These are phyloP conservation scores for Canavalia ensiformis DNA, from an alignment of 306 rosid genomes.

Conservation along the genomic window DNA sequence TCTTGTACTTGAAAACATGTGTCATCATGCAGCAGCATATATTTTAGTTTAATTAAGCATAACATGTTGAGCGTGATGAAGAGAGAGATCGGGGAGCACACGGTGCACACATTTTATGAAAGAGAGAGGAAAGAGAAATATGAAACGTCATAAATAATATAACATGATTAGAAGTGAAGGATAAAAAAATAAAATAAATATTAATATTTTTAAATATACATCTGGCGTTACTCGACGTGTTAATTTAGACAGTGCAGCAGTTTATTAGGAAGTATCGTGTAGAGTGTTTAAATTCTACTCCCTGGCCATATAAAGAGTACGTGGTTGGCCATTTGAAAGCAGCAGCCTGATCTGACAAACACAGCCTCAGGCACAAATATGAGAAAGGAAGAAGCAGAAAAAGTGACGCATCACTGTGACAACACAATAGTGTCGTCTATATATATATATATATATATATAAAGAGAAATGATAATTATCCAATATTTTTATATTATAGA, in stretches of 20 bases:
- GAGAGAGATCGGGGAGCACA: background rate
- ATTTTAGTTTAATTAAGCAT: background rate
- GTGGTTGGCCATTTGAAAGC: conserved; percentile 40
- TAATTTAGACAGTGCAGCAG: background rate
- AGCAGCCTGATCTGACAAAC: conserved; percentile 41
- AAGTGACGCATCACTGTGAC: conserved; percentile 42
- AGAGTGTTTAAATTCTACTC: background rate
- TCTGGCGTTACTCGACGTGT: background rate
- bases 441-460: no score
- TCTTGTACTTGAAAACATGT: background rate
- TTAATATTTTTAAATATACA: no score
- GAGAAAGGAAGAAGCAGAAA: conserved; percentile 24
- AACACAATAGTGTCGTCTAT: background rate
- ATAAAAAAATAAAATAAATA: no score
- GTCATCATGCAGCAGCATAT: conserved; percentile 9
- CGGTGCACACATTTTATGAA: background rate
- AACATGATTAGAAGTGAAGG: no score
- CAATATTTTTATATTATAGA: no score
- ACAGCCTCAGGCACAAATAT: conserved; percentile 17
- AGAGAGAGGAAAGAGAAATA: no score
- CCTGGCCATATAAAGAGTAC: conserved; percentile 33
- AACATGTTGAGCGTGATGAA: no score
- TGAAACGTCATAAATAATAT: no score
- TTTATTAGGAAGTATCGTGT: background rate
- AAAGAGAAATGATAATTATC: no score